A percentile compares a stretch with the other conserved stretches of the same genome.
These are phyloP conservation scores for Calocybe indica DNA, from an alignment of 768 basidiomycete genomes.

Conservation along the genomic window DNA sequence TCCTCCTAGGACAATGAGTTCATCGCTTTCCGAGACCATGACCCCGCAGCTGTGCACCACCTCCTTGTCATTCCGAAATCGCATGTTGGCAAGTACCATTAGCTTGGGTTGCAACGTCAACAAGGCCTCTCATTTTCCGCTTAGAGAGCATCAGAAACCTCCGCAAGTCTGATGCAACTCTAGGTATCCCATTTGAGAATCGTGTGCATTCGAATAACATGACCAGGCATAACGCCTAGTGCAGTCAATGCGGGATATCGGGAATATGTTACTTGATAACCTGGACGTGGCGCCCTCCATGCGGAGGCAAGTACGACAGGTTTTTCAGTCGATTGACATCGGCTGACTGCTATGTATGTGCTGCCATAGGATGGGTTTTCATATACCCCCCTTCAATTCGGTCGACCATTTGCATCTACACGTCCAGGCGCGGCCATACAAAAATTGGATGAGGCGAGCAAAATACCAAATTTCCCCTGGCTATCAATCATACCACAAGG, in stretches of 20 bases:
- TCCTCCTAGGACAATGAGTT: conserved; percentile 36
- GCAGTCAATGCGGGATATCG: conserved; percentile 32
- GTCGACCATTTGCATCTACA: conserved; percentile 74
- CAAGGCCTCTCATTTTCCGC: not conserved
- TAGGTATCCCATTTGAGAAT: conserved; percentile 32
- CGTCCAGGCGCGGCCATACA: conserved; percentile 64
- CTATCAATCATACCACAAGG: conserved; percentile 42
- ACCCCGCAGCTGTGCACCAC: conserved; percentile 44
- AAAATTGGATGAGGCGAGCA: conserved; percentile 22
- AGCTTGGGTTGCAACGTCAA: not conserved
- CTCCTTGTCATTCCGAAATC: conserved; percentile 44
- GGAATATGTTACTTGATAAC: conserved; percentile 44
- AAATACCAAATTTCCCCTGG: conserved; percentile 48
- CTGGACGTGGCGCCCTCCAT: conserved; percentile 32
- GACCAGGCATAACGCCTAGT: conserved; percentile 15
- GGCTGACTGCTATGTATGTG: conserved; percentile 7
- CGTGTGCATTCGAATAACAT: not conserved
- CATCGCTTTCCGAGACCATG: conserved; percentile 45
- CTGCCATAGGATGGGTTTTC: conserved; percentile 62
- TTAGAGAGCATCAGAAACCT: conserved; percentile 34
- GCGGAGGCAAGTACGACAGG: conserved; percentile 35
- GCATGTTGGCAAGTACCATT: conserved; percentile 38
- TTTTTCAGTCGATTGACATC: not conserved
- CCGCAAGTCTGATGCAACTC: conserved; percentile 31
- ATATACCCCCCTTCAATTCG: conserved; percentile 74